Evolutionary conservation across 129 eudicot species (phyloP), one percentile per base, ranked within the genome.

Genomic region (Gnaphalium uliginosum): DNA sequence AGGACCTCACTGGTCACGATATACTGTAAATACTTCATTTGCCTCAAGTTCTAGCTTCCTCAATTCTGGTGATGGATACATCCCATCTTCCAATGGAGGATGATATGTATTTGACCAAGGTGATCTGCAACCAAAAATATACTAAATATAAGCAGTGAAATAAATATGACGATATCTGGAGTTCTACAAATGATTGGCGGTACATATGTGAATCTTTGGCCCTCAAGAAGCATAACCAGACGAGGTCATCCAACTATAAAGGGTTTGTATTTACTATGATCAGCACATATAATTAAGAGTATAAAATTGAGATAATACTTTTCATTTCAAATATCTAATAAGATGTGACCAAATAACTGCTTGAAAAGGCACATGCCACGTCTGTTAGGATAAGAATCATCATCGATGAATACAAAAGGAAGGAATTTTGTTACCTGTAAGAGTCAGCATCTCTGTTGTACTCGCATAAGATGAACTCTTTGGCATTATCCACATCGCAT

Each of bases 1-100:
- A 89, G 97, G 88, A 94, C 97, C 97, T 94, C 97, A 94, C 98
- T 94, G 98, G 93, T 94, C 99, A 90, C 97, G 92, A 83, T 94
- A 94, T 56, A 88, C 60, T 50, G 96, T 83, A 72, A 94, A 94
- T 76, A 94, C 86, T 15, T 94, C 99, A 79, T 94, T 94, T 83
- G 99, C 99, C 76, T 94, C 99, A 23, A 88, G 68, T 80, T 94
- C 99, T 78, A 94, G 97, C 64, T 91, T 89, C 87, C 99, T 90
- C 84, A 94, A 76, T 71, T 89, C 93, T 56, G 87, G 4, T 61
- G 97, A 90, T 58, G 97, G 99, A 62, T 75, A 72, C 81, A 84
- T 83, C 35, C 97, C 97, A 73, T 94, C 99, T 50, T 91, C 97
- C 59, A 94, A 21, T 78, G 92, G 90, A 43, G 99, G 99, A 77